Conservation (phyloP, 345 rosid species). For the Cochlearia excelsa region DNA sequence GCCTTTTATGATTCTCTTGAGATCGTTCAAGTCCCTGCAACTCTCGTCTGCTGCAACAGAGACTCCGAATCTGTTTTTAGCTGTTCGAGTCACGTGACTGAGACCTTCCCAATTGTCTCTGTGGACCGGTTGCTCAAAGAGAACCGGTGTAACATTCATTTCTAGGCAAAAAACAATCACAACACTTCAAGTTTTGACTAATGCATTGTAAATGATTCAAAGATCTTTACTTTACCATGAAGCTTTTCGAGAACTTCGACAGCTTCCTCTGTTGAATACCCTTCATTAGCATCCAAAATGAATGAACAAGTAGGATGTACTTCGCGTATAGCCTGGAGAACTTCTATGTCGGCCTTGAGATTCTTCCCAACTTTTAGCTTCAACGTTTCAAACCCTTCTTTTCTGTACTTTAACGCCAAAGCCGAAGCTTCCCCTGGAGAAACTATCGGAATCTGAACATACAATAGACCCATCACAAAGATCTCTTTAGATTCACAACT, state of each 20-base stretch:
- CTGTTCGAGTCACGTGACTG: conserved; percentile 62
- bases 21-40: conserved; percentile 66
- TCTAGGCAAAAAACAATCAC: conserved; percentile 42
- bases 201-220: neutral
- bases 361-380: conserved; percentile 95
- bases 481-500: conserved; percentile 8
- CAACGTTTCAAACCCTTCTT: conserved; percentile 74
- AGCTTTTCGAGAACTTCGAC: conserved; percentile 73
- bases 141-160: conserved; percentile 86
- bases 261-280: conserved; percentile 73
- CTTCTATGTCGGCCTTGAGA: conserved; percentile 66
- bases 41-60: conserved; percentile 98
- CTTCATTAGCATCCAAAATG: conserved; percentile 96
- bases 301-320: conserved; percentile 73
- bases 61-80: conserved; percentile 57
- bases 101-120: conserved; percentile 97
- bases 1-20: conserved; percentile 59
- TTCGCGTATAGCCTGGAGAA: conserved; percentile 76
- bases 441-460: conserved; percentile 86
- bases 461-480: conserved; percentile 5
- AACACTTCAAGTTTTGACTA: conserved; percentile 3
- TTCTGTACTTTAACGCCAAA: conserved; percentile 65
- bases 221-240: conserved; percentile 46
- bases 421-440: conserved; percentile 68
- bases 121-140: conserved; percentile 87